A percentile compares a stretch with the other conserved stretches of the same genome.
These are phyloP conservation scores for Anisogramma anomala DNA, from an alignment of 2,329 filamentous ascomycete species.

Conservation along the genomic window DNA sequence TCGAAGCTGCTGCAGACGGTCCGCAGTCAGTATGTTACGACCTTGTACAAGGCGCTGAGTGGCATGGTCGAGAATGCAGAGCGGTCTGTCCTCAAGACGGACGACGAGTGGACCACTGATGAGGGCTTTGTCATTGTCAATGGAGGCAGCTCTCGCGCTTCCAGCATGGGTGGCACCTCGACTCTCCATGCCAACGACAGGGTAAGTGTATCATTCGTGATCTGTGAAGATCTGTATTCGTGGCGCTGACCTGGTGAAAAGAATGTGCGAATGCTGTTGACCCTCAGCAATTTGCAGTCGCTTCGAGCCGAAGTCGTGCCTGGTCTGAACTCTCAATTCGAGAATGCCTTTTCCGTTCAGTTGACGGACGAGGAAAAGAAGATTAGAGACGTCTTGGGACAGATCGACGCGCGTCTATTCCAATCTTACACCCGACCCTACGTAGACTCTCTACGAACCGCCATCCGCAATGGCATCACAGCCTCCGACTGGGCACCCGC, in stretches of 20 bases:
- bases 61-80: constrained; percentile 97
- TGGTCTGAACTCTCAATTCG: constrained; percentile 81
- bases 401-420: constrained; percentile 88
- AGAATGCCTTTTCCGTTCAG: constrained; percentile 86
- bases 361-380: constrained; percentile 88
- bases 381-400: constrained; percentile 76
- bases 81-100: constrained; percentile 52
- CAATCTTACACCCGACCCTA: constrained; percentile 79
- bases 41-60: constrained; percentile 83
- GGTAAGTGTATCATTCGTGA: constrained; percentile 27
- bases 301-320: constrained; percentile 76
- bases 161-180: constrained; percentile 29
- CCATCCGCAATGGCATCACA: constrained; percentile 62
- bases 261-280: constrained; percentile 89
- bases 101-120: constrained; percentile 48
- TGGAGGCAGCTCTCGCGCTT: constrained; percentile 20
- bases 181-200: constrained; percentile 45
- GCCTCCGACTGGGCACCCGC: constrained; percentile 59
- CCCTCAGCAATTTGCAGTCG: constrained; percentile 79
- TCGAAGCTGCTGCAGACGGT: constrained; percentile 85
- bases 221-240: neutral
- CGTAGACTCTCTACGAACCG: constrained; percentile 53
- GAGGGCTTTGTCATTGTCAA: constrained; percentile 29
- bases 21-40: constrained; percentile 81
- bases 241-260: constrained; percentile 26